Evolutionary conservation across 441 rosid genomes (phyloP), one percentile per base, ranked within the genome.

Genomic region (Macaranga tanarius): DNA sequence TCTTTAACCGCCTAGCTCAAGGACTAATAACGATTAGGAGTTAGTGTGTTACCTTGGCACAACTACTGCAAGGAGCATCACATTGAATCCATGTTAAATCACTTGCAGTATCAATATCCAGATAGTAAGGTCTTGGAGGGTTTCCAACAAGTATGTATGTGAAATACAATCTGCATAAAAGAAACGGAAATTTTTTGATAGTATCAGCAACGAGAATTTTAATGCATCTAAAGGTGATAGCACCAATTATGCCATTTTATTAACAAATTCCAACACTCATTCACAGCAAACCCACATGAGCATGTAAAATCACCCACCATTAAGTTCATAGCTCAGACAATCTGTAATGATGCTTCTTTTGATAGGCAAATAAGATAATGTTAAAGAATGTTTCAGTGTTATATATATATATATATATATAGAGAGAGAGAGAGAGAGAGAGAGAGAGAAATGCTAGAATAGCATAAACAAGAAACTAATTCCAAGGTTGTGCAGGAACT

Each of bases 51-150:
- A 91, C 99, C 95, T 90, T 91, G 56, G 96, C 96, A 71, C 97
- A 92, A 77, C 95, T 88, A 77, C 82, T 65, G 73, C 99, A 95
- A 51, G 99, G 97, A 58, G 99, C 99, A 69, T 92, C 99, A 55
- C 99, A 95, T 16, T 95, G 99, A 67, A 95, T 81, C 99, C 99
- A 95, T 64, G 97, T 86, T 84, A 92, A 82, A 83, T 89, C 99
- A 83, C 97, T 95, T 68, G 96, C 97, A 54, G 97, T 92, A 79
- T 95, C 99, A 52, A 95, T 76, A 83, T 92, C 97, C 25, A 94
- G 91, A 79, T 75, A 87, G 72, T 88, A 88, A 25, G 81, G 85
- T 59, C 79, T 87, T 71, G 83, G 86, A 52, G 92, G 94, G 77
- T 66, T 88, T 47, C 98, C 98, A 44, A 93, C 79, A 72, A 81